A percentile compares a stretch with the other conserved stretches of the same genome.
These are phyloP conservation scores for Aspergillus neoniger DNA, from an alignment of 2,329 filamentous ascomycete genomes.

Conservation along the genomic window DNA sequence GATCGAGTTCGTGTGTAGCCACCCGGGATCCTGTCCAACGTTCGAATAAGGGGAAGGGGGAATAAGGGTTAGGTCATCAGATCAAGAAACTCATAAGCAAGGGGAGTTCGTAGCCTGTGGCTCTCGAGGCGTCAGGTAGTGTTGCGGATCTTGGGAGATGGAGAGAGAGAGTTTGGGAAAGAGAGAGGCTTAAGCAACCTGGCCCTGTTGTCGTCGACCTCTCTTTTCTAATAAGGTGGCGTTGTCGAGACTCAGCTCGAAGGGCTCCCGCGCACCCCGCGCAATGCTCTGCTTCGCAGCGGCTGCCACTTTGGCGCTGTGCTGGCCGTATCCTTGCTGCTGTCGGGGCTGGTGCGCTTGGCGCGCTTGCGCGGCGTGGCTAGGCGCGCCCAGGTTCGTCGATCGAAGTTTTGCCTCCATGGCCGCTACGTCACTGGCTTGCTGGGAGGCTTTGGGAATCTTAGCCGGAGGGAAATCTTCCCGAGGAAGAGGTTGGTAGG, in stretches of 20 bases:
- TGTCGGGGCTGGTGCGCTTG: slow-evolving; percentile 56
- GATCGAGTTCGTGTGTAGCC: slow-evolving; percentile 1
- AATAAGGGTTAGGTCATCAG: slow-evolving; percentile 1
- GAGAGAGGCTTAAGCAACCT: slow-evolving; percentile 26
- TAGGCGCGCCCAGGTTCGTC: slow-evolving; percentile 68
- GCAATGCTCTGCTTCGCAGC: slow-evolving; percentile 81
- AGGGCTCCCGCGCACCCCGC: slow-evolving; percentile 73
- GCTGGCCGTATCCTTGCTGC: slow-evolving; percentile 77
- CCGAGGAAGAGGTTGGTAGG: slow-evolving; percentile 17
- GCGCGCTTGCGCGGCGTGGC: slow-evolving; percentile 64
- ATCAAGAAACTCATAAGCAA: slow-evolving; percentile 17
- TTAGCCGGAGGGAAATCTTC: slow-evolving; percentile 56
- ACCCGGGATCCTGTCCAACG: neutral
- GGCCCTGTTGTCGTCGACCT: slow-evolving; percentile 44
- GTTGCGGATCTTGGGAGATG: slow-evolving; percentile 5
- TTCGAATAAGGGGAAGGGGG: neutral
- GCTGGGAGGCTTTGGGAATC: slow-evolving; percentile 64
- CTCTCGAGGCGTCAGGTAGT: slow-evolving; percentile 4
- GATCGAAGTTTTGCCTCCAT: slow-evolving; percentile 88
- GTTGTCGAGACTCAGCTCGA: slow-evolving; percentile 89
- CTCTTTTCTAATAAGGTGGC: slow-evolving; percentile 81
- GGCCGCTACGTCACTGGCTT: slow-evolving; percentile 62
- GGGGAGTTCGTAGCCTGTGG: slow-evolving; percentile 8
- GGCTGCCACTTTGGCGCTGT: slow-evolving; percentile 78
- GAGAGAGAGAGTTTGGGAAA: neutral